These are phyloP conservation scores for Phyllosticta citribraziliensis DNA, from an alignment of 2,329 filamentous ascomycete genomes.

Conservation along the genomic window DNA sequence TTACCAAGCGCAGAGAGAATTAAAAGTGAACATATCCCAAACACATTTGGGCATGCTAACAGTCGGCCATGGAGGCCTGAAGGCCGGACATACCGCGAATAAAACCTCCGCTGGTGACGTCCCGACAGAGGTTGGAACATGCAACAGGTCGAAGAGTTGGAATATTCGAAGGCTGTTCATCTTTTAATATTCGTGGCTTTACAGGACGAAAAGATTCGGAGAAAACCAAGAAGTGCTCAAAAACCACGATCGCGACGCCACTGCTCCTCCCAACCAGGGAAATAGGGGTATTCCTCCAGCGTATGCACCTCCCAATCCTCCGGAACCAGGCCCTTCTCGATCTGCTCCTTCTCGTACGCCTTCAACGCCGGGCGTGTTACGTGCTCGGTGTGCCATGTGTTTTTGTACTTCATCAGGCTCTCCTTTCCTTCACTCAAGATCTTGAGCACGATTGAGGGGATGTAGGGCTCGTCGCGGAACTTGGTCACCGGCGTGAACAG, in stretches of 20 bases:
- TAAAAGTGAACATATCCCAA: too few species aligned
- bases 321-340: conserved; percentile 47
- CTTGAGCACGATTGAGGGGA: conserved; percentile 60
- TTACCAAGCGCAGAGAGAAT: too few species aligned
- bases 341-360: conserved; percentile 56
- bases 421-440: conserved; percentile 62
- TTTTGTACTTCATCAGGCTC: conserved; percentile 68
- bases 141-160: too few species aligned
- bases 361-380: conserved; percentile 56
- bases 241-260: conserved; percentile 59
- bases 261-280: conserved; percentile 64
- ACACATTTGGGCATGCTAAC: too few species aligned
- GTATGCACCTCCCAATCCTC: conserved; percentile 58
- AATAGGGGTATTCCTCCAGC: conserved; percentile 66
- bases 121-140: too few species aligned
- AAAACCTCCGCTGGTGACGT: too few species aligned
- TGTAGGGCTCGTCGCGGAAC: conserved; percentile 60
- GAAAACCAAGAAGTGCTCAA: conserved; percentile 19
- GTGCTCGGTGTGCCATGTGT: conserved; percentile 70
- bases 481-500: conserved; percentile 66
- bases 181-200: not conserved
- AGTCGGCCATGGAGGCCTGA: too few species aligned
- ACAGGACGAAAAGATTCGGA: not conserved
- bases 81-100: too few species aligned
- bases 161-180: not conserved